These are phyloP conservation scores for Thalassiosira mediterranea DNA, from an alignment of 352 stramenopile genomes.

Conservation along the genomic window DNA sequence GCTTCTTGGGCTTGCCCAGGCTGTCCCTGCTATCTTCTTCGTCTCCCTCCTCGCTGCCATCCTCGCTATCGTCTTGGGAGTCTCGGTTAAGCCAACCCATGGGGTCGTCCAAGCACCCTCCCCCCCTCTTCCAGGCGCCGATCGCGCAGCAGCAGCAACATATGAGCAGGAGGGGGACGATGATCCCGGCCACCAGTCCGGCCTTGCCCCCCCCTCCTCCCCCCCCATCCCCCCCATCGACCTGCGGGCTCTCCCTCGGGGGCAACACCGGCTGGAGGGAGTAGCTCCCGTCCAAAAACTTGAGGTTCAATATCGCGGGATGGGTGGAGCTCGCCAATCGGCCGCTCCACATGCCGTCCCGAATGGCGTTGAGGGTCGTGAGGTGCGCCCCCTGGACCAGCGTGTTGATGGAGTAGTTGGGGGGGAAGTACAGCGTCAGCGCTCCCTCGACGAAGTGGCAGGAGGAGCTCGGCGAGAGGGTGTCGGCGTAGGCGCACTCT, in stretches of 20 bases:
- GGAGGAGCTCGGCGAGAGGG: slow-evolving; percentile 5
- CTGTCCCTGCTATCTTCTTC: no score
- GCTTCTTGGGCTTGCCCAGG: no score
- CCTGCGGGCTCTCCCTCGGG: neutral
- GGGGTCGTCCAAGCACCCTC: neutral
- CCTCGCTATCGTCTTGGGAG: neutral
- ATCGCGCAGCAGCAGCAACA: neutral
- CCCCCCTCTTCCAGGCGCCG: neutral
- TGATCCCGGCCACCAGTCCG: slow-evolving; percentile 9
- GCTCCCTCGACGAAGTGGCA: slow-evolving; percentile 49
- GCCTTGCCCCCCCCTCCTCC: neutral
- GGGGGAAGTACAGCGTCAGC: slow-evolving; percentile 49
- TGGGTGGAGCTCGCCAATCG: slow-evolving; percentile 2
- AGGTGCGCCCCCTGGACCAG: slow-evolving; percentile 23
- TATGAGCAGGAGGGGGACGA: neutral
- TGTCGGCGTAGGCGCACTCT: slow-evolving; percentile 16
- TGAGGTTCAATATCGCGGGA: slow-evolving; percentile 31
- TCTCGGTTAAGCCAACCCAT: neutral
- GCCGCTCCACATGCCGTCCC: slow-evolving; percentile 38
- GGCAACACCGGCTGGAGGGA: slow-evolving; percentile 13
- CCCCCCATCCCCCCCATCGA: neutral
- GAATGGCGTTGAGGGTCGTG: slow-evolving; percentile 22
- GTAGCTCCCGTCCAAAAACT: slow-evolving; percentile 44
- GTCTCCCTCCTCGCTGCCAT: neutral
- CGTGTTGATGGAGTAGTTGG: slow-evolving; percentile 21